Evolutionary conservation across 768 basidiomycete species (phyloP).

Genomic region (Leucocoprinus sp.): DNA sequence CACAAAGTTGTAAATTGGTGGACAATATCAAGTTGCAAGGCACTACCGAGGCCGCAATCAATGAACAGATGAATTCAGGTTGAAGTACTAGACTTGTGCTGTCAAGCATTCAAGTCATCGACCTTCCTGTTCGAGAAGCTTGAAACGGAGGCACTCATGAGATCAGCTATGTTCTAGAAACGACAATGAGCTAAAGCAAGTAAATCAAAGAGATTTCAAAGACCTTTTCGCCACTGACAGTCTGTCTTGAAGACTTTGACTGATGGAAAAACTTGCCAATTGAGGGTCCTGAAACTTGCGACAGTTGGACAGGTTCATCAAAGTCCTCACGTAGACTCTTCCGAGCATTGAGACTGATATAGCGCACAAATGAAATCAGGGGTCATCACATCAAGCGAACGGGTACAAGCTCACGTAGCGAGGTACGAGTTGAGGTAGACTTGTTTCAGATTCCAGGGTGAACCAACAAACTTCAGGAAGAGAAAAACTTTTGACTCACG

Average conservation of each 20-base stretch:
- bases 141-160: slow-evolving; percentile 16
- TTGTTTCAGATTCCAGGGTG: slow-evolving; percentile 16
- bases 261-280: slow-evolving; percentile 11
- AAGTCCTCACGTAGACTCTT: slow-evolving; percentile 27
- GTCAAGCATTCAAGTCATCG: too few species aligned
- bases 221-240: slow-evolving; percentile 16
- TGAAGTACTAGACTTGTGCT: too few species aligned
- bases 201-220: background rate
- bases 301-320: slow-evolving; percentile 31
- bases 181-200: background rate
- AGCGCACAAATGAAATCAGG: background rate
- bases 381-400: background rate
- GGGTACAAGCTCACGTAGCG: slow-evolving; percentile 25
- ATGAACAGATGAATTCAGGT: too few species aligned
- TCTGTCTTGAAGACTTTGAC: slow-evolving; percentile 10
- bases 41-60: too few species aligned
- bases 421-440: slow-evolving; percentile 54
- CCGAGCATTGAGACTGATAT: slow-evolving; percentile 37
- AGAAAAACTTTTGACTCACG: slow-evolving; percentile 22
- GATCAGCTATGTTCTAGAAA: slow-evolving; percentile 3
- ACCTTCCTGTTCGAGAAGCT: slow-evolving; percentile 16
- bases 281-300: slow-evolving; percentile 21
- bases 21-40: too few species aligned
- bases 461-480: background rate
- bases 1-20: too few species aligned